phyloP scores from a whole-genome alignment of 306 rosid genomes.

The Trifolium repens region DNA sequence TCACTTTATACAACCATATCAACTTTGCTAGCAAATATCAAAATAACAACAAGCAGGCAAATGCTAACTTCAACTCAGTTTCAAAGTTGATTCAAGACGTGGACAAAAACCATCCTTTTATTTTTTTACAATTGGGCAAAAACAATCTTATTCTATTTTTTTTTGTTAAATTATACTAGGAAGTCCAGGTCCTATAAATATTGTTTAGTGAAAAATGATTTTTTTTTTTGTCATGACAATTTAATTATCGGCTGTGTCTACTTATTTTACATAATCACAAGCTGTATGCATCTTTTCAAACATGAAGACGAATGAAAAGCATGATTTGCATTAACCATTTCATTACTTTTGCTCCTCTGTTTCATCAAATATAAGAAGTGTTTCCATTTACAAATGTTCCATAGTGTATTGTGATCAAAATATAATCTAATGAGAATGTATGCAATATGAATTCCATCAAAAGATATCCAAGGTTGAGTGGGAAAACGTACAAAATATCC shows the following conservation, averaged over 20 bases:
- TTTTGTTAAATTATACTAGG: background rate
- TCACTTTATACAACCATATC: background rate
- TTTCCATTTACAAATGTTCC: background rate
- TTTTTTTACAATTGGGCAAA: too few relatives aligned
- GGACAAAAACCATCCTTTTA: background rate
- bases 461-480: slow-evolving; percentile 4
- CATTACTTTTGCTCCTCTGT: background rate
- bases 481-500: background rate
- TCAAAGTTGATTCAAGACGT: background rate
- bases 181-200: background rate
- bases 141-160: background rate
- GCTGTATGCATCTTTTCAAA: background rate
- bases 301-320: background rate
- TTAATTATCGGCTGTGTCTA: background rate
- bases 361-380: background rate
- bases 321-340: background rate
- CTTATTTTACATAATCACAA: background rate
- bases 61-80: background rate
- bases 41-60: background rate
- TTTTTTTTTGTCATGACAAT: background rate
- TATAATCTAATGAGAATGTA: background rate
- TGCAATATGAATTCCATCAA: slow-evolving; percentile 6
- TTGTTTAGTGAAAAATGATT: background rate
- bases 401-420: background rate
- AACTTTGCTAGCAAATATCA: background rate